Base-by-base conservation (phyloP, 805 yeast genomes). In the Wickerhamomyces bovis region DNA sequence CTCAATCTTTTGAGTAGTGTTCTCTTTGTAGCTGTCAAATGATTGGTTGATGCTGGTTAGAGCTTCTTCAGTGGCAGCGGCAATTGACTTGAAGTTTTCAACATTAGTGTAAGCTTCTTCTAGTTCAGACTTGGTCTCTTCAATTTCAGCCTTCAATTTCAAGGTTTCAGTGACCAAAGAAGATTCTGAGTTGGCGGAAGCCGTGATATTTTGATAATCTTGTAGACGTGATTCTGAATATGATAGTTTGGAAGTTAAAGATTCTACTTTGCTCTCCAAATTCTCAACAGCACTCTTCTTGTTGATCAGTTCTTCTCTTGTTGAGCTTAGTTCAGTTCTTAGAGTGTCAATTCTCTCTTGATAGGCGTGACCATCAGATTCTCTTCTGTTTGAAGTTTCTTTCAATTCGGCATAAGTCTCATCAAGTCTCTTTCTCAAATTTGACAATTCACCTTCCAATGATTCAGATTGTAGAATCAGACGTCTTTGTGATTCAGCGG, bases 51-150 rank as follows among this genome's bases (percentile, higher is more conserved):
- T 68, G 41, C 73, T 69, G 35, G 67, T 64, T 35, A 87, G 68
- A 6, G 89, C 80, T 44, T 76, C 77, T 57, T 87, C 95, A 4
- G 88, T 78, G 13, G 85, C 78, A 44, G 66, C 65, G 0, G 89
- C 81, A 38, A 87, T 72, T n/a, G 68, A 69, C 47, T 81, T 77
- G 59, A 82, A 77, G 53, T 83, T 81, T n/a, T 71, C 71, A 10
- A 77, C 73, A 55, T 75, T 80, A n/a, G 75, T 68, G 52, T 77
- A 76, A 1, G 87, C 78, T 15, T 76, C 67, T 20, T 72, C 75
- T 46, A 84, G 70, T 46, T 83, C 87, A 40, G 71, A 68, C 44
- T 73, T 70, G 9, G 83, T 67, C 47, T 69, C 69, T 30, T 72
- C 73, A 20, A 77, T 61, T 40, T 76, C 77, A 13, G 64, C 54